phyloP scores from a whole-genome alignment of 257 asterid genomes.

The Lavandula angustifolia region DNA sequence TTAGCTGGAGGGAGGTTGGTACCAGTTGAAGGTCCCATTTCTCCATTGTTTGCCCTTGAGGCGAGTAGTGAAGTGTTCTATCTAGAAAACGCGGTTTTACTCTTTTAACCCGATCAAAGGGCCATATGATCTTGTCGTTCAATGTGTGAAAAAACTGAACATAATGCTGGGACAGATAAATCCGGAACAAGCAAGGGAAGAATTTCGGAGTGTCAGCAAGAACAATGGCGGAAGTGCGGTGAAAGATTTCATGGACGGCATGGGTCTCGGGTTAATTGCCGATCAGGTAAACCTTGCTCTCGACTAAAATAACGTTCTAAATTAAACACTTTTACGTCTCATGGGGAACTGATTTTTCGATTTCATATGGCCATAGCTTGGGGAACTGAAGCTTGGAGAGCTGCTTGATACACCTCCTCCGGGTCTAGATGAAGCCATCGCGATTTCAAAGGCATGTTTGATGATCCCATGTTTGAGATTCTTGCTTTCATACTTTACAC shows the following conservation, averaged over 20 bases:
- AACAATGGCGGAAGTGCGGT: slow-evolving; percentile 81
- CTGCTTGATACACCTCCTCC: slow-evolving; percentile 99
- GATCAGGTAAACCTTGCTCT: slow-evolving; percentile 68
- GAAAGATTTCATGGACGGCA: slow-evolving; percentile 97
- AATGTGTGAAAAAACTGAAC: slow-evolving; percentile 29
- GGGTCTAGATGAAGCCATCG: slow-evolving; percentile 97
- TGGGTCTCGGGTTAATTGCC: slow-evolving; percentile 92
- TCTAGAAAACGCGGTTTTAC: slow-evolving; percentile 12
- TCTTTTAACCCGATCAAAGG: slow-evolving; percentile 25
- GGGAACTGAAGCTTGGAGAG: slow-evolving; percentile 96
- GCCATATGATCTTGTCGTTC: slow-evolving; percentile 13
- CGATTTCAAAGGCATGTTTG: slow-evolving; percentile 84
- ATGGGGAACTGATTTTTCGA: slow-evolving; percentile 17
- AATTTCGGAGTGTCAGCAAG: slow-evolving; percentile 66
- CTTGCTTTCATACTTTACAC: slow-evolving; percentile 30
- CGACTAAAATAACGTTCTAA: slow-evolving; percentile 6
- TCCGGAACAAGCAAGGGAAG: slow-evolving; percentile 96
- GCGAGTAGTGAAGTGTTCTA: slow-evolving; percentile 42
- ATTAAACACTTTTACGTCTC: background rate
- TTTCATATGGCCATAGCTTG: slow-evolving; percentile 58
- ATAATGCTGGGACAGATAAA: slow-evolving; percentile 64
- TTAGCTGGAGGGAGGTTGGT: slow-evolving; percentile 84
- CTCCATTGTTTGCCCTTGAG: slow-evolving; percentile 99
- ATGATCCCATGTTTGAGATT: slow-evolving; percentile 10
- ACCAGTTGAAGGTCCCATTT: slow-evolving; percentile 84